Evolutionary conservation across 495 filamentous ascomycete species (phyloP), one percentile per base, ranked within the genome.

Genomic region (Penicillium taxi): DNA sequence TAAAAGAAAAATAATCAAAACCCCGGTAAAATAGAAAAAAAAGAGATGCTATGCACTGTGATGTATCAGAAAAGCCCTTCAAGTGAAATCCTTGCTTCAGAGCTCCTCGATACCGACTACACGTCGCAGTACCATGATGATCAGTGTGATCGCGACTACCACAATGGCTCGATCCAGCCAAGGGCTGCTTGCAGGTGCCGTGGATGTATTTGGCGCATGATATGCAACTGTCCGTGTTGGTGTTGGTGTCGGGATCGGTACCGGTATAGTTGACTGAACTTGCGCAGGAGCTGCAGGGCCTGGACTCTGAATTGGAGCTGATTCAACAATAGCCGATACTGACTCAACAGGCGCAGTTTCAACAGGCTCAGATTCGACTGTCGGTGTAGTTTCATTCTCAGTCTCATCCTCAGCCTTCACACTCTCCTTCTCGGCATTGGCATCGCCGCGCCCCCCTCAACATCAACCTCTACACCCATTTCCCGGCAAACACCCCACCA

Each of bases 101-200:
- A 53, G 42, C 23, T 64, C 61, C 7, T 62, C 54, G 9, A 50
- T 31, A 15, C 53, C 47, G 15, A 48, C 42, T 4, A 64, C 35
- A 11, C 62, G 64, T 20, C 63, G 56, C 23, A 72, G 42, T 9
- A 74, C 53, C 61, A 73, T 58, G 11, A 73, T 25, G 6, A 66
- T 50, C 15, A 77, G 49, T 13, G 65, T 65, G 29, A 73, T 48
- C 11, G 73, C 41, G 9, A 77, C 59, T 9, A 64, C 72, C 27
- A 71, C 49, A 19, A 77, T 77, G n/a, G 70, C 67, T 33, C 71
- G 69, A 49, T 77, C 73, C 23, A 77, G 54, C 73, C 72, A 77
- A 4, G 65, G 55, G 18, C 53, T 63, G 30, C 67, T 61, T 11
- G 42, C 29, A 11, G 33, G 18, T 14, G 25, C 32, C 1, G 24